Evolutionary conservation across 148 eudicot genomes (phyloP), one percentile per base, ranked within the genome.

Genomic region (Oxyria digyna): DNA sequence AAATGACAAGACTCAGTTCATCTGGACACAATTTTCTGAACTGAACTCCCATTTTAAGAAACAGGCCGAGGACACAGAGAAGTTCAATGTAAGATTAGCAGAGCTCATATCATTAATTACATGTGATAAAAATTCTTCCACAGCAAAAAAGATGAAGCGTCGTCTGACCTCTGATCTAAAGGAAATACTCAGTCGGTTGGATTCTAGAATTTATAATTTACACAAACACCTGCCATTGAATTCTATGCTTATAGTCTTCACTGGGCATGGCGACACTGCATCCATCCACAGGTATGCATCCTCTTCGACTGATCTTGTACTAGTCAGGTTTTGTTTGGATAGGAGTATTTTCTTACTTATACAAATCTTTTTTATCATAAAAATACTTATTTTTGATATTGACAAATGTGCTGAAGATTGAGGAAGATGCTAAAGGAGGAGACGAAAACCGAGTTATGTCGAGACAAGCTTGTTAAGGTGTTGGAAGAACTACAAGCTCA

Each of bases 191-290:
- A 73, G 78, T 65, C 85, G 84, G 1, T 69, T 89, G 32, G 81
- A 94, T 78, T 67, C 77, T 69, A 78, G 90, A 79, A 78, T 94
- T n/a, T 77, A 81, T 73, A 79, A 75, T 71, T 74, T 90, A 15
- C 81, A 88, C 67, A 73, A 91, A 43, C 75, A 75, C 73, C 76
- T 94, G 74, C 98, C 96, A 3, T 33, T 64, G 24, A 94, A 94
- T 76, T 57, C 87, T 40, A 85, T 94, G 97, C 81, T 94, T 32
- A 82, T 94, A 45, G 79, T 94, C 41, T 94, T 81, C 76, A 85
- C 97, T 12, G 97, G 98, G 68, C 98, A 94, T 72, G 98, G 98
- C 72, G 95, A 94, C 78, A 90, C 95, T 69, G 96, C 92, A 73
- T 69, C 80, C 29, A 82, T 90, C 71, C 86, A 83, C 26, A 86